These are phyloP conservation scores for Blastocystis sp. DNA, from an alignment of 352 stramenopile genomes.

Conservation along the genomic window DNA sequence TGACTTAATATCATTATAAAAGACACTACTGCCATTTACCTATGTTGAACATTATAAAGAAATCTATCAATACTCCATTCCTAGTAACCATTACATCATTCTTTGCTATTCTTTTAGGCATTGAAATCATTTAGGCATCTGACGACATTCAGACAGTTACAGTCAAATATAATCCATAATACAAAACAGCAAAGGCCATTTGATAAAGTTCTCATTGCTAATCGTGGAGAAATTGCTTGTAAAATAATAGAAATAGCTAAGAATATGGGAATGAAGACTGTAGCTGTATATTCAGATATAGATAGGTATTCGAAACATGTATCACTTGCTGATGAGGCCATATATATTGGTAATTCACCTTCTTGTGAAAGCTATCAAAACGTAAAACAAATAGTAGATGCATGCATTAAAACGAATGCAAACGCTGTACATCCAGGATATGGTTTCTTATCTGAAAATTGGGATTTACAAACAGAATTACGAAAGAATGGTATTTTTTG, in stretches of 20 bases:
- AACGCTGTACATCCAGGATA: conserved; percentile 76
- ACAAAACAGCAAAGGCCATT: too few relatives aligned
- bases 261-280: conserved; percentile 64
- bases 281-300: conserved; percentile 73
- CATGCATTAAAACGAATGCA: conserved; percentile 59
- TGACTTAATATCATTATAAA: too few relatives aligned
- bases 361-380: conserved; percentile 67
- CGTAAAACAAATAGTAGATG: conserved; percentile 63
- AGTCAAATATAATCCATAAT: too few relatives aligned
- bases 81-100: too few relatives aligned
- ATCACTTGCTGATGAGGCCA: conserved; percentile 49
- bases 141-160: too few relatives aligned
- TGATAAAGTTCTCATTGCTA: conserved; percentile 69
- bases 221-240: conserved; percentile 71
- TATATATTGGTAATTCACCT: conserved; percentile 55
- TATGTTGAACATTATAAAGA: too few relatives aligned
- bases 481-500: conserved; percentile 57
- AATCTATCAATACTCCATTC: too few relatives aligned
- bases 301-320: conserved; percentile 61
- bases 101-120: too few relatives aligned
- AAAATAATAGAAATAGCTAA: conserved; percentile 67
- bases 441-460: conserved; percentile 76
- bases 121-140: too few relatives aligned
- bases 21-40: too few relatives aligned
- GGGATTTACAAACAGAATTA: conserved; percentile 57